Conservation (phyloP, 2,329 filamentous ascomycete genomes). For the Myriosclerotinia duriaeana region DNA sequence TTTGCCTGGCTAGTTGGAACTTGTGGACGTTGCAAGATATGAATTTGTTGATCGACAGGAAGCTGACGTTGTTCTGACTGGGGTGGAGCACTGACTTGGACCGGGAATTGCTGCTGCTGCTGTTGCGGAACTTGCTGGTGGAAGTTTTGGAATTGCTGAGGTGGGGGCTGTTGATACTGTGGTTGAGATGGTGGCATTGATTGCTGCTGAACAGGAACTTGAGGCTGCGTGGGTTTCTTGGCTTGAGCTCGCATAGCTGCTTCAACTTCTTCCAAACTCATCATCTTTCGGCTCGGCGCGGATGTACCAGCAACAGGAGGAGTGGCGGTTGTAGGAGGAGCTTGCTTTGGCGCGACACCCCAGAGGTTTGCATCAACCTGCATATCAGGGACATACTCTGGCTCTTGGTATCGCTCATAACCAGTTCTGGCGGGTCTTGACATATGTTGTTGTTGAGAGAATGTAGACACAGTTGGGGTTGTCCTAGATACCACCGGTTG, state of each 20-base stretch:
- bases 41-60: slow-evolving; percentile 32
- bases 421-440: slow-evolving; percentile 70
- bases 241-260: slow-evolving; percentile 79
- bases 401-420: slow-evolving; percentile 87
- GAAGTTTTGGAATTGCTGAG: slow-evolving; percentile 34
- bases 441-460: slow-evolving; percentile 43
- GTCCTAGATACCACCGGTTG: slow-evolving; percentile 57
- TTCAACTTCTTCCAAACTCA: slow-evolving; percentile 97
- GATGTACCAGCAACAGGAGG: slow-evolving; percentile 38
- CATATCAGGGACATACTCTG: slow-evolving; percentile 82
- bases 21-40: slow-evolving; percentile 38
- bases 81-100: slow-evolving; percentile 33
- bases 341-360: slow-evolving; percentile 66
- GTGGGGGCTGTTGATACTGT: slow-evolving; percentile 30
- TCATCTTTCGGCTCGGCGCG: slow-evolving; percentile 65
- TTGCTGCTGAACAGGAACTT: slow-evolving; percentile 33
- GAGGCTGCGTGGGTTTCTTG: slow-evolving; percentile 48
- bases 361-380: slow-evolving; percentile 92
- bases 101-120: slow-evolving; percentile 36
- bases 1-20: slow-evolving; percentile 36
- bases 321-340: slow-evolving; percentile 36
- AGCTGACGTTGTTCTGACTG: slow-evolving; percentile 32
- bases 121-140: slow-evolving; percentile 33
- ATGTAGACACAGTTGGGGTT: slow-evolving; percentile 44
- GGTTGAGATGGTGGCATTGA: slow-evolving; percentile 26